Conservation (phyloP, 2,329 filamentous ascomycete genomes). For the Venturia carpophila region DNA sequence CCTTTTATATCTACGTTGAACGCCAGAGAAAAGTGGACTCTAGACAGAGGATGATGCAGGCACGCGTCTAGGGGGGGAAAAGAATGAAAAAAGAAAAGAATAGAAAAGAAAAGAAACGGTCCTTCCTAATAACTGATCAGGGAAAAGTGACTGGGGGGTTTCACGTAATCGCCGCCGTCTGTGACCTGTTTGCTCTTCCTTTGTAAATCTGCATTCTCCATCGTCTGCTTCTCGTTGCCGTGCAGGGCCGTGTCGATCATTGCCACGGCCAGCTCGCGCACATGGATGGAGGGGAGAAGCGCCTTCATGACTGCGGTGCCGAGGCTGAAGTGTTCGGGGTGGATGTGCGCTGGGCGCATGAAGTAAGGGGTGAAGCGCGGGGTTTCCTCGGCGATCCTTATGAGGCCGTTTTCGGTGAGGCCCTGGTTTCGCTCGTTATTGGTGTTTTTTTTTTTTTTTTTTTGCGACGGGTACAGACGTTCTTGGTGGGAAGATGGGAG, state of each 20-base stretch:
- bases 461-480: too few species aligned
- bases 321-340: not conserved
- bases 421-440: too few species aligned
- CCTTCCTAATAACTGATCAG: not conserved
- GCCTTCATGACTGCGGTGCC: not conserved
- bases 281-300: not conserved
- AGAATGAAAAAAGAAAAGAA: too few species aligned
- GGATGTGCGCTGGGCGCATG: not conserved
- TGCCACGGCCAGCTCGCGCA: not conserved
- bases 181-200: not conserved
- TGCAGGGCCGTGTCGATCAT: not conserved
- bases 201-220: not conserved
- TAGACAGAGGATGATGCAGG: too few species aligned
- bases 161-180: not conserved
- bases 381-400: not conserved
- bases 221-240: not conserved
- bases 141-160: not conserved
- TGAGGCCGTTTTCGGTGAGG: conserved; percentile 3
- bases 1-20: too few species aligned
- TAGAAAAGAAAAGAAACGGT: too few species aligned
- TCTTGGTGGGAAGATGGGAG: too few species aligned
- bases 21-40: too few species aligned
- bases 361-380: not conserved
- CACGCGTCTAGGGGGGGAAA: too few species aligned
- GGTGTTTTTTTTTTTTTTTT: too few species aligned